phyloP scores from a whole-genome alignment of 2,329 filamentous ascomycete species.

The Fusarium sp. region DNA sequence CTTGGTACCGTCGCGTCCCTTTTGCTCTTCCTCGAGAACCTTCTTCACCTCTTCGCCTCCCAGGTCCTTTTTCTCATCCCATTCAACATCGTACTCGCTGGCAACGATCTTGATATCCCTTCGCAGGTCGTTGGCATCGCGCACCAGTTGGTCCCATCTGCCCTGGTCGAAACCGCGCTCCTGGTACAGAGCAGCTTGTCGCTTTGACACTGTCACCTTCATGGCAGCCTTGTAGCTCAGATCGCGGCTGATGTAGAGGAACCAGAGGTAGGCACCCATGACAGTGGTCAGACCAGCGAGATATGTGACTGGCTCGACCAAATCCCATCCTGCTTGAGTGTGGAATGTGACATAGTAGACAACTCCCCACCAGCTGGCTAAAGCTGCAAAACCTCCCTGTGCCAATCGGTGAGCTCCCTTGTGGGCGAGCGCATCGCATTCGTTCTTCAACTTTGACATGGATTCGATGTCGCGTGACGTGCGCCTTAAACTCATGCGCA shows the following conservation, averaged over 20 bases:
- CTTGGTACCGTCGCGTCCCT: slow-evolving; percentile 53
- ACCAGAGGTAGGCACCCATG: slow-evolving; percentile 93
- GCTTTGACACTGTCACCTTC: slow-evolving; percentile 84
- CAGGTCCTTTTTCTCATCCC: slow-evolving; percentile 83
- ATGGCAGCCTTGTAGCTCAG: slow-evolving; percentile 88
- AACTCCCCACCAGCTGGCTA: slow-evolving; percentile 83
- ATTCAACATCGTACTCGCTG: slow-evolving; percentile 90
- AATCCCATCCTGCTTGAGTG: slow-evolving; percentile 88
- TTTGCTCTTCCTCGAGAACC: slow-evolving; percentile 67
- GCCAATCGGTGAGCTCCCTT: slow-evolving; percentile 83
- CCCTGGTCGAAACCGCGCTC: slow-evolving; percentile 79
- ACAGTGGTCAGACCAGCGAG: slow-evolving; percentile 87
- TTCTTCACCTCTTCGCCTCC: slow-evolving; percentile 74
- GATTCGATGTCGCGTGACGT: slow-evolving; percentile 76
- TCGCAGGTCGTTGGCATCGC: slow-evolving; percentile 82
- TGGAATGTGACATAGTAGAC: slow-evolving; percentile 81
- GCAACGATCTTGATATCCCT: slow-evolving; percentile 85
- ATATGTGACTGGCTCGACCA: slow-evolving; percentile 92
- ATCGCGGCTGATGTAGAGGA: slow-evolving; percentile 91
- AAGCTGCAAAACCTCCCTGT: slow-evolving; percentile 79
- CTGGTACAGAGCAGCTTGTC: slow-evolving; percentile 83
- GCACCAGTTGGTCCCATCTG: slow-evolving; percentile 82
- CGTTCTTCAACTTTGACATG: slow-evolving; percentile 80
- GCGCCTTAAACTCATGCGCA: slow-evolving; percentile 81
- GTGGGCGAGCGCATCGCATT: slow-evolving; percentile 85